These are phyloP conservation scores for Aureobasidium sp. DNA, from an alignment of 2,329 filamentous ascomycete species.

Conservation along the genomic window DNA sequence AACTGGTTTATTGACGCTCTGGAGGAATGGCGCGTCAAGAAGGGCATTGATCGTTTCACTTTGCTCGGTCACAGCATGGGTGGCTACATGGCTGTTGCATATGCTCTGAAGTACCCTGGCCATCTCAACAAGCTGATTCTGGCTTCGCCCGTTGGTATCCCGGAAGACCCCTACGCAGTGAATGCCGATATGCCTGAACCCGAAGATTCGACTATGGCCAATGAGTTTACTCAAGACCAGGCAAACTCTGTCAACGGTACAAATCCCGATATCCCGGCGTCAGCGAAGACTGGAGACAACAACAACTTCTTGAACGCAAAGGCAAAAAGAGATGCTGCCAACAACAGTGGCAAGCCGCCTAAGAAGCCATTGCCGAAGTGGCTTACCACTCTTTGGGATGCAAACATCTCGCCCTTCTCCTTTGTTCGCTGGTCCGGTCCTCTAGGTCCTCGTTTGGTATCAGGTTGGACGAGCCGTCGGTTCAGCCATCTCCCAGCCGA, in stretches of 20 bases:
- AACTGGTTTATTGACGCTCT: slow-evolving; percentile 93
- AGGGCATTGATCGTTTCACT: slow-evolving; percentile 87
- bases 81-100: slow-evolving; percentile 89
- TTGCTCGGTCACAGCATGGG: slow-evolving; percentile 88
- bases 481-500: slow-evolving; percentile 78
- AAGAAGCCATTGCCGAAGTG: slow-evolving; percentile 65
- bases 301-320: slow-evolving; percentile 48
- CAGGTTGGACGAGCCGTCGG: slow-evolving; percentile 85
- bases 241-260: slow-evolving; percentile 34
- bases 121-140: slow-evolving; percentile 92
- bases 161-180: slow-evolving; percentile 86
- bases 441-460: slow-evolving; percentile 82
- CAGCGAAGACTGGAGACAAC: slow-evolving; percentile 30
- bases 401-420: slow-evolving; percentile 91
- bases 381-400: slow-evolving; percentile 92
- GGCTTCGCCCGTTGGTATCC: slow-evolving; percentile 87
- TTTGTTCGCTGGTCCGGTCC: slow-evolving; percentile 82
- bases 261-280: slow-evolving; percentile 1
- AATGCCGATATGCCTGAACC: slow-evolving; percentile 72
- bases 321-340: slow-evolving; percentile 27
- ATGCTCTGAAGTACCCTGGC: slow-evolving; percentile 93
- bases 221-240: slow-evolving; percentile 74
- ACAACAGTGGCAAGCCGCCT: slow-evolving; percentile 33
- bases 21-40: slow-evolving; percentile 87
- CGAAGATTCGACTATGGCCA: slow-evolving; percentile 59